Evolutionary conservation across 768 basidiomycete genomes (phyloP), one percentile per base, ranked within the genome.

Genomic region (Pseudohyphozyma bogoriensis): DNA sequence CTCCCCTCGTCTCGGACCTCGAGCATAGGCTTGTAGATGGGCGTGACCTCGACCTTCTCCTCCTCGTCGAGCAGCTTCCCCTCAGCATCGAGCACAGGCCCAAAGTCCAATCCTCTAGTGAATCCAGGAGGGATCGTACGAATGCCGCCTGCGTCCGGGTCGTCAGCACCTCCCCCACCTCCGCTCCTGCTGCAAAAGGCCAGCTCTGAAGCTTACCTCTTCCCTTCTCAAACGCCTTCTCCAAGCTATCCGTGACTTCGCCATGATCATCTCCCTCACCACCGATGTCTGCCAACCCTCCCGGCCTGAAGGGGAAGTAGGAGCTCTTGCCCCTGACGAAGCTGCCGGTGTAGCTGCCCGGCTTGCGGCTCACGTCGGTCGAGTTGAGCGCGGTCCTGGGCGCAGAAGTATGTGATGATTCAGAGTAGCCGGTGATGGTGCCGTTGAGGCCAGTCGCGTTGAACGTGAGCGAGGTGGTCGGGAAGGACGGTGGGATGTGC

Each of bases 321-420:
- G 86, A 86, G 26, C 90, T 86, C 74, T 93, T 95, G 47, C 95
- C 95, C 59, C 92, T 79, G 24, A 97, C 91, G 73, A 97, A 97
- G 57, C 81, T 84, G 18, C 54, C 51, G 56, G 81, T 79, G 59
- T 78, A 79, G 0, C 85, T 80, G 18, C 83, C 89, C 11, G 91
- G 92, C 4, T 87, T 86, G 52, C 93, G 82, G 62, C 85, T 82
- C 60, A 92, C 74, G 32, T 88, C 87, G 2, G 87, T 89, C 15
- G 91, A 95, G 2, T 85, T 88, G 6, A 87, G 77, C 22, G 87
- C 87, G 20, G 83, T 84, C 22, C 72, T 70, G 37, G 80, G 72
- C n/a, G 79, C 70, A 49, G 78, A 67, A 16, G 69, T 66, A 44
- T 63, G 62, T 45, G 54, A 52, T 67, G 86, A 89, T 76, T 95